Evolutionary conservation across 345 rosid species (phyloP).

Genomic region (Acer yangbiense): DNA sequence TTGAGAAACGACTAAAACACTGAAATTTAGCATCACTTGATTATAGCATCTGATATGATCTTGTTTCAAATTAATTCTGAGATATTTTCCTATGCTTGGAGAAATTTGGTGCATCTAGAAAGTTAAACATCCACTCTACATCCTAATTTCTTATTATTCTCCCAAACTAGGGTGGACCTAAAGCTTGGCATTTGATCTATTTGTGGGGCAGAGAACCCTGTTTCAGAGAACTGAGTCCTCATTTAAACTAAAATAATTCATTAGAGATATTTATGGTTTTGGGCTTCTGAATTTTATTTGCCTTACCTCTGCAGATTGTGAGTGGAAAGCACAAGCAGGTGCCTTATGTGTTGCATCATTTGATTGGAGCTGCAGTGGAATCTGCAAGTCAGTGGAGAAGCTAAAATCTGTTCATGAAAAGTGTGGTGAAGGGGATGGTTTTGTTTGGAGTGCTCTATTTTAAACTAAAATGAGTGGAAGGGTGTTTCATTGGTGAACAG

Average conservation of each 20-base stretch:
- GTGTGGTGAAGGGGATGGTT: slow-evolving; percentile 91
- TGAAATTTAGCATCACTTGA: not conserved
- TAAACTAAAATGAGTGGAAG: slow-evolving; percentile 11
- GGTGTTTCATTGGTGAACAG: not conserved
- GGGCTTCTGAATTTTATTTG: not conserved
- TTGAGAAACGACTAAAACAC: not conserved
- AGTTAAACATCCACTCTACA: not conserved
- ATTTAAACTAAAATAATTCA: not conserved
- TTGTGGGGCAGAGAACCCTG: not conserved
- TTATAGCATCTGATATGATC: not conserved
- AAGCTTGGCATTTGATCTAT: slow-evolving; percentile 11
- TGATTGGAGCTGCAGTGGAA: slow-evolving; percentile 99
- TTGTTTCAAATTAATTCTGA: not conserved
- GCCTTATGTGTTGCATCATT: slow-evolving; percentile 87
- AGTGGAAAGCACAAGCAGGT: slow-evolving; percentile 98
- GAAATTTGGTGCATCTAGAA: not conserved
- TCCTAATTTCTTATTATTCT: not conserved
- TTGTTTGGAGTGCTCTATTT: slow-evolving; percentile 73
- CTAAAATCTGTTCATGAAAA: slow-evolving; percentile 76
- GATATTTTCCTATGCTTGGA: not conserved
- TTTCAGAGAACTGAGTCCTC: not conserved
- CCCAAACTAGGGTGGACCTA: not conserved
- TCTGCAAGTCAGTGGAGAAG: slow-evolving; percentile 94
- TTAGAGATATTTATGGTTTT: not conserved
- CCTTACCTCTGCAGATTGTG: slow-evolving; percentile 58